phyloP scores from a whole-genome alignment of 176 grass and related monocot species.

The Musa schizocarpa region DNA sequence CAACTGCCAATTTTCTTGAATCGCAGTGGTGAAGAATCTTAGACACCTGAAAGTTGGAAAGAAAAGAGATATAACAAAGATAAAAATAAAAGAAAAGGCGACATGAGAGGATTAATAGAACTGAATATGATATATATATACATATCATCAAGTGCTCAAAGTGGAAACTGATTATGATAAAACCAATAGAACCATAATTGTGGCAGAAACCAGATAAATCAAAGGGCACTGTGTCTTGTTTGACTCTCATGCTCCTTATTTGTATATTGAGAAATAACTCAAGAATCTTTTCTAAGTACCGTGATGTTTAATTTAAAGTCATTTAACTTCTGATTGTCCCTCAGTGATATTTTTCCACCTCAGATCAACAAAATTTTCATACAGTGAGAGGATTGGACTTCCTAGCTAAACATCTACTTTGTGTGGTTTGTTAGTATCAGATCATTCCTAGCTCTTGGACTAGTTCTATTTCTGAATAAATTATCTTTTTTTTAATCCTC shows the following conservation, averaged over 20 bases:
- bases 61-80: slow-evolving; percentile 19
- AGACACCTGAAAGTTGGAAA: slow-evolving; percentile 63
- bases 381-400: background rate
- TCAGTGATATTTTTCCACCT: background rate
- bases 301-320: background rate
- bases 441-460: too few relatives aligned
- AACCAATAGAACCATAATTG: too few relatives aligned
- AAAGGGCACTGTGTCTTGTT: background rate
- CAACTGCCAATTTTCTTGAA: slow-evolving; percentile 67
- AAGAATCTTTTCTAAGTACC: background rate
- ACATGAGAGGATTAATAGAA: background rate
- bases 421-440: background rate
- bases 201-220: too few relatives aligned
- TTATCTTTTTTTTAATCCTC: too few relatives aligned
- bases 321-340: background rate
- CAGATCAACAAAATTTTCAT: background rate
- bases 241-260: background rate
- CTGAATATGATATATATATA: background rate
- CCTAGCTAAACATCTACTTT: background rate
- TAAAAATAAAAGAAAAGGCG: background rate
- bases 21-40: slow-evolving; percentile 93
- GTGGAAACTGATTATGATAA: too few relatives aligned
- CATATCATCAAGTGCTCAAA: too few relatives aligned
- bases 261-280: background rate
- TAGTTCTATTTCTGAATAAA: too few relatives aligned